phyloP scores from a whole-genome alignment of 23 red algal genomes.

The Cyanidium caldarium region DNA sequence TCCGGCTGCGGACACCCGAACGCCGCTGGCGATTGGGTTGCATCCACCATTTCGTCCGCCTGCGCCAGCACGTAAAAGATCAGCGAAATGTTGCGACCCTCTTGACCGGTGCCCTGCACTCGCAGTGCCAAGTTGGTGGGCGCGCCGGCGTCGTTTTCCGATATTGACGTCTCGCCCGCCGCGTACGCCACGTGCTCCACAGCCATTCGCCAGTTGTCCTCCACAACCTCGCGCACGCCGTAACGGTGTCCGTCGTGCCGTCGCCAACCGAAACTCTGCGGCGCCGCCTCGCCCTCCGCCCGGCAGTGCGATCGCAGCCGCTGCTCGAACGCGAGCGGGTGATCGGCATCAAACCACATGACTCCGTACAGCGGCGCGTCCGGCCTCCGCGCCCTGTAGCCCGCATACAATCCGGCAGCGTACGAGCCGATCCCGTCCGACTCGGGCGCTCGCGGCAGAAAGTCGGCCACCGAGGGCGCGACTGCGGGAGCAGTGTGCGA shows the following conservation, averaged over 20 bases:
- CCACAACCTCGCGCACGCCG: not conserved
- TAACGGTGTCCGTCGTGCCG: not conserved
- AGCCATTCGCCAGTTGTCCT: not conserved
- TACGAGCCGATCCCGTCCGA: not conserved
- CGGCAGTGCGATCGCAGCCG: not conserved
- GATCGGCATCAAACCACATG: not conserved
- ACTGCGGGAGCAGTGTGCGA: no score
- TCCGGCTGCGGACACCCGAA: not conserved
- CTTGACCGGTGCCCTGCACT: not conserved
- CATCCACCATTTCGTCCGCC: not conserved
- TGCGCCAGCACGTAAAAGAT: not conserved
- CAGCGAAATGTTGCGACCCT: not conserved
- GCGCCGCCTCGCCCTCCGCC: not conserved
- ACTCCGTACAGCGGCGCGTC: not conserved
- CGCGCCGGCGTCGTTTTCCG: not conserved
- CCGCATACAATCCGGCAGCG: not conserved
- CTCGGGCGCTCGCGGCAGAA: not conserved
- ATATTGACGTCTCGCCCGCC: not conserved
- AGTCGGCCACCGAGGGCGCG: no score
- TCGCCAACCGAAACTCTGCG: not conserved
- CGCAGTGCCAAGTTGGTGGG: not conserved
- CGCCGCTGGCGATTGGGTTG: not conserved
- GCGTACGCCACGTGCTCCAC: not conserved
- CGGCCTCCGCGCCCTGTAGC: not conserved
- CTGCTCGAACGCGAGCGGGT: not conserved